Evolutionary conservation across 202 grass and related monocot species (phyloP), one percentile per base, ranked within the genome.

Genomic region (Schoenoplectus triqueter): DNA sequence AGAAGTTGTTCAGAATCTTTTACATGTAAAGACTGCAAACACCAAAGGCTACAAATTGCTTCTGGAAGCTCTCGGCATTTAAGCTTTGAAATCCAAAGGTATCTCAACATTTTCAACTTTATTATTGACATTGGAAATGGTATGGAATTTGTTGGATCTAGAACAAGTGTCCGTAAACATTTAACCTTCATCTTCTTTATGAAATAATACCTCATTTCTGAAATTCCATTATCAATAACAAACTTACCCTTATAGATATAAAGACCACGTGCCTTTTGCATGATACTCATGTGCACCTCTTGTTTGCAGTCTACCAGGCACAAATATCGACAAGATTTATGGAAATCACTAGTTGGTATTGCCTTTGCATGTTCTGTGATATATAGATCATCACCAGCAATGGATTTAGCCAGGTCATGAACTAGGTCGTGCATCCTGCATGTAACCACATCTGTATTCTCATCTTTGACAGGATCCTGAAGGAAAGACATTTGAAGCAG

Each of bases 401-500:
- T 31, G 31, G 31, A 31, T 31, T 31, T 31, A 31, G 31, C 31
- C 31, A 31, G 31, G 31, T 31, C 31, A 54, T 88, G 88, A 42
- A 86, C 91, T 11, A 90, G 84, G 71, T 85, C 66, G 84, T 90
- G 69, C 91, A 90, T 86, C 31, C 17, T 48, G 44, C 86, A 86
- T 47, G 72, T 83, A 81, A 88, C 86, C 66, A 85, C 54, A 11
- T 56, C 86, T 41, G 82, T 82, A 78, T 55, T 13, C 55, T 18
- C 52, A 17, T 64, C 69, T 88, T 88, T 84, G 41, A 47, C 66
- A 31, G 14, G 39, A 80, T 68, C 79, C 62, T 85, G 81, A 87
- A 93, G 84, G 56, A 93, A 90, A 78, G 88, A 85, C 48, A 90
- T 85, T 57, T 70, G 14, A 67, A 88, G 82, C 55, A 93, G 82